phyloP scores from a whole-genome alignment of 176 grass and related monocot genomes.

The Oryza meridionalis region DNA sequence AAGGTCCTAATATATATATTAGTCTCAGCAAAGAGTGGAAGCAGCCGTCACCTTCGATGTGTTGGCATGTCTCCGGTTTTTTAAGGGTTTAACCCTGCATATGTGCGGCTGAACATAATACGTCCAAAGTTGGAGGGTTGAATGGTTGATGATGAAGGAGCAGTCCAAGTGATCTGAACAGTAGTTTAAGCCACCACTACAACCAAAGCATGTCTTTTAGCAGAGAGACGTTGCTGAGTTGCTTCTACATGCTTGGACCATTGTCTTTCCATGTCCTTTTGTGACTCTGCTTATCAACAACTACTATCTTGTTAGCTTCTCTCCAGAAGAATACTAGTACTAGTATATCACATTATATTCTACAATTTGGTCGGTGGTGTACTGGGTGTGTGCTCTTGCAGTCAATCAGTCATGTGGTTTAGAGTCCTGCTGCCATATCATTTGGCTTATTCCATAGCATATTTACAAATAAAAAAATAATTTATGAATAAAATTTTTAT shows the following conservation, averaged over 20 bases:
- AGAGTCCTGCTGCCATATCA: neutral
- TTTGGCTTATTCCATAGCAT: too few relatives aligned
- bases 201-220: constrained; percentile 20
- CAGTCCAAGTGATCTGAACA: neutral
- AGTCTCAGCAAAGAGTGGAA: constrained; percentile 1
- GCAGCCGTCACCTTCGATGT: constrained; percentile 43
- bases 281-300: constrained; percentile 8
- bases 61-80: constrained; percentile 37
- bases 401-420: neutral
- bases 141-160: neutral
- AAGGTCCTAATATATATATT: constrained; percentile 26
- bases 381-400: neutral
- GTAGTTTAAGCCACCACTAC: constrained; percentile 9
- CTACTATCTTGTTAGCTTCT: neutral
- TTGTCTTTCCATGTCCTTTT: constrained; percentile 17
- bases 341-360: too few relatives aligned
- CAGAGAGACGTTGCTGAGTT: neutral
- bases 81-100: neutral
- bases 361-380: neutral
- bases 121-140: constrained; percentile 6
- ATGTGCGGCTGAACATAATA: neutral
- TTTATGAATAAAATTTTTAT: too few relatives aligned
- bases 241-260: neutral
- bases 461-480: too few relatives aligned
- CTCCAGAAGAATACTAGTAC: neutral